These are phyloP conservation scores for Cornus controversa DNA, from an alignment of 148 eudicot genomes.

Conservation along the genomic window DNA sequence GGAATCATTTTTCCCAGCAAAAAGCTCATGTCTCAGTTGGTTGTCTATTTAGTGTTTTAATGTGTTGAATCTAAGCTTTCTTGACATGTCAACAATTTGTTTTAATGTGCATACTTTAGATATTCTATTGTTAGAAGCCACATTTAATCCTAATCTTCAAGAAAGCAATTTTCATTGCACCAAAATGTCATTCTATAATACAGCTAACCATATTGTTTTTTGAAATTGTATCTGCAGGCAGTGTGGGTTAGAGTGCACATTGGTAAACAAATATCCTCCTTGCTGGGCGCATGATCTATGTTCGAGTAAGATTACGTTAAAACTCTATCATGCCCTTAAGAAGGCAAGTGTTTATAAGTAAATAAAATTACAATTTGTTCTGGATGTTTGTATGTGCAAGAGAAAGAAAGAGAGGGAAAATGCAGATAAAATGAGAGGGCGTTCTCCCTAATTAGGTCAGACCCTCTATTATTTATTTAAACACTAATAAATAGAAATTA, in stretches of 20 bases:
- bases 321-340: neutral
- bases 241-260: neutral
- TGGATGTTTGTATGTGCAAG: no score
- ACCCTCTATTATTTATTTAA: no score
- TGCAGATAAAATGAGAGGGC: no score
- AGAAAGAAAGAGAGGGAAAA: no score
- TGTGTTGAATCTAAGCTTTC: neutral
- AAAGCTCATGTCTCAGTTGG: no score
- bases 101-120: neutral
- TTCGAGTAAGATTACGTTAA: conserved; percentile 39
- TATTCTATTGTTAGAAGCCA: neutral
- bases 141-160: neutral
- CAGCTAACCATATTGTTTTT: conserved; percentile 2
- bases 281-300: conserved; percentile 40
- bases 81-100: neutral
- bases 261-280: neutral
- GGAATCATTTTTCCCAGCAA: neutral
- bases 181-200: neutral
- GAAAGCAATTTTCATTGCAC: neutral
- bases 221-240: conserved; percentile 18
- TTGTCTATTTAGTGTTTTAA: neutral
- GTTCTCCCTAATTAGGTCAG: no score
- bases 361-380: no score
- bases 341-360: neutral
- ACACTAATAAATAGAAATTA: no score